Base-by-base conservation (phyloP, 306 rosid genomes). In the Amphicarpaea edgeworthii region DNA sequence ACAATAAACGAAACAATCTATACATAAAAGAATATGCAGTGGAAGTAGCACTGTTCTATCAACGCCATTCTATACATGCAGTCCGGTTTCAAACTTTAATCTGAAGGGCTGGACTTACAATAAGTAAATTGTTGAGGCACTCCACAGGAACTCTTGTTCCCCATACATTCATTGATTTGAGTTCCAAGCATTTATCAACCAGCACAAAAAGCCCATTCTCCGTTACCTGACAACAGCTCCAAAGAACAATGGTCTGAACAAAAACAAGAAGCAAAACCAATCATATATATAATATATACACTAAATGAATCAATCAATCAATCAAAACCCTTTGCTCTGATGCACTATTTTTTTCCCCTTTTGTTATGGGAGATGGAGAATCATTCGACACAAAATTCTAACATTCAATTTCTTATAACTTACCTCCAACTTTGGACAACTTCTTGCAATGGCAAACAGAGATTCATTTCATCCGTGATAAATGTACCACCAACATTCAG, bases 401-500 rank as follows among this genome's bases (percentile, higher is more conserved):
- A 43, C 12, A 16, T 57, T 28, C 66, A 78, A 37, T 55, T 65
- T 42, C 15, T 8, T 5, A 5, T 55, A 86, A 40, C 61, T 81
- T 70, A 88, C 99, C 97, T 92, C 85, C 60, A 95, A 80, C 53
- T 87, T 86, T 43, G 94, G 96, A 68, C 99, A 93, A 71, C 79
- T 86, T 74, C 63, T 77, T 50, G 97, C 92, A 15, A 90, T 83
- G 61, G 86, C 97, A 78, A 76, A 80, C 16, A 95, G 82, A 24
- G 97, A 89, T 72, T 90, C 87, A 79, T 96, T 72, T 90, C 87
- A 79, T 96, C 98, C 10, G 98, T 96, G 82, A 96, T 91, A 74
- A 90, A 96, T 24, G 97, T 96, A 26, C 98, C 98, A 12, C 99
- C 98, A 37, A 96, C 87, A 73, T 96, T 90, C 80, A 95, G 83